These are phyloP conservation scores for Sclerotinia minor DNA, from an alignment of 2,329 filamentous ascomycete genomes.

Conservation along the genomic window DNA sequence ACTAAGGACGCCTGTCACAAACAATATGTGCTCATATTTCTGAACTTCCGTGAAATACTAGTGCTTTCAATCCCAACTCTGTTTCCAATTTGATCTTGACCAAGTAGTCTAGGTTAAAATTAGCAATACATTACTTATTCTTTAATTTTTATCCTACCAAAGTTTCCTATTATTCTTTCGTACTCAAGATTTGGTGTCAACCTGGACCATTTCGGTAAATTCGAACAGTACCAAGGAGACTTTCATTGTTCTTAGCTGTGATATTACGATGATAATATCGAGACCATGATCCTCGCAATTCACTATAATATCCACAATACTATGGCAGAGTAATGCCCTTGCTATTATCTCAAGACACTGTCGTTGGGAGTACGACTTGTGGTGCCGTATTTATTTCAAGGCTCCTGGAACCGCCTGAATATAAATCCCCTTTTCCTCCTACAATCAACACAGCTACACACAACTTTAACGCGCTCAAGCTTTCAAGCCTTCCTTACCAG, in stretches of 20 bases:
- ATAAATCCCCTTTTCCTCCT: background rate
- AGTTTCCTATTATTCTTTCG: background rate
- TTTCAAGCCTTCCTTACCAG: background rate
- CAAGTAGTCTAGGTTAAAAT: conserved; percentile 9
- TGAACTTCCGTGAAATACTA: background rate
- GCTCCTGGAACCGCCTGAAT: background rate
- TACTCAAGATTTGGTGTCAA: background rate
- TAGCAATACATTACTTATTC: background rate
- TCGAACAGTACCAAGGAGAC: conserved; percentile 23
- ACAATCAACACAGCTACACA: background rate
- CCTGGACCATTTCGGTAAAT: background rate
- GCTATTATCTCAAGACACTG: conserved; percentile 19
- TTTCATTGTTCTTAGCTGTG: conserved; percentile 12
- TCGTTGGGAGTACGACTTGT: background rate
- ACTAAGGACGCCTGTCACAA: conserved; percentile 15
- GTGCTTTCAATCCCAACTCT: background rate
- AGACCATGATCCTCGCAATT: conserved; percentile 12
- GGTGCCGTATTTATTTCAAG: conserved; percentile 12
- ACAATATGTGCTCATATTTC: conserved; percentile 14
- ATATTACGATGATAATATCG: background rate
- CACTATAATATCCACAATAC: conserved; percentile 8
- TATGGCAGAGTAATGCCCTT: conserved; percentile 7
- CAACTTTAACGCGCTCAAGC: background rate
- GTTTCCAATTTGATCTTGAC: background rate
- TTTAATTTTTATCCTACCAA: background rate